Percentiles rank a stretch among this genome's conserved stretches.
phyloP scores from a whole-genome alignment of 2,329 filamentous ascomycete genomes.

The Lachnellula cervina region DNA sequence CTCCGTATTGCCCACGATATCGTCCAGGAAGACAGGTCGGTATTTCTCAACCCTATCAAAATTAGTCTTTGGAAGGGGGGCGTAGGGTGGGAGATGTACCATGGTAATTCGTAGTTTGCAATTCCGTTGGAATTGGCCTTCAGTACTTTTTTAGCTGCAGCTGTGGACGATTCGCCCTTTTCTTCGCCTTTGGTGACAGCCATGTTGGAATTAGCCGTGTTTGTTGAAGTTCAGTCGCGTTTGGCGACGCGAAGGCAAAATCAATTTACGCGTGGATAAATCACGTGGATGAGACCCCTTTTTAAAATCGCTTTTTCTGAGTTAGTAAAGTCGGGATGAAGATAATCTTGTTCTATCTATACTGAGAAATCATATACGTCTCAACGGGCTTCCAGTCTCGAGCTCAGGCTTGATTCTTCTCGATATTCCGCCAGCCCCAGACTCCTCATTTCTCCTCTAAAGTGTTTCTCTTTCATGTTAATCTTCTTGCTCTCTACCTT shows the following conservation, averaged over 20 bases:
- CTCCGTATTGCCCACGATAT: conserved; percentile 96
- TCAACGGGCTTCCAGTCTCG: too few species aligned
- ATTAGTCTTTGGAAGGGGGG: conserved; percentile 18
- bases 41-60: conserved; percentile 90
- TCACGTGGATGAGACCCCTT: not conserved
- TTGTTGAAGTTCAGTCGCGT: conserved; percentile 18
- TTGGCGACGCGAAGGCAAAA: conserved; percentile 1
- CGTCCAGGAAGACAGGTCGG: conserved; percentile 87
- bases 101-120: conserved; percentile 70
- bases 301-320: not conserved
- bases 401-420: too few species aligned
- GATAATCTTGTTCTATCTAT: not conserved
- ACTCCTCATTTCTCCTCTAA: not conserved
- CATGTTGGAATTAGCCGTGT: conserved; percentile 17
- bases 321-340: not conserved
- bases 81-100: conserved; percentile 44
- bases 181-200: conserved; percentile 26
- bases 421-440: not conserved
- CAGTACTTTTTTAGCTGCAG: conserved; percentile 53
- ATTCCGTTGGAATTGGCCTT: conserved; percentile 46
- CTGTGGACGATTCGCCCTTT: conserved; percentile 55
- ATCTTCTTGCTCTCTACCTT: not conserved
- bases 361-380: too few species aligned
- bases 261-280: conserved; percentile 7
- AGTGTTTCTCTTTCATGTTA: not conserved